Evolutionary conservation across 352 stramenopile species (phyloP).

Genomic region (Pythium rhizo-oryzae): DNA sequence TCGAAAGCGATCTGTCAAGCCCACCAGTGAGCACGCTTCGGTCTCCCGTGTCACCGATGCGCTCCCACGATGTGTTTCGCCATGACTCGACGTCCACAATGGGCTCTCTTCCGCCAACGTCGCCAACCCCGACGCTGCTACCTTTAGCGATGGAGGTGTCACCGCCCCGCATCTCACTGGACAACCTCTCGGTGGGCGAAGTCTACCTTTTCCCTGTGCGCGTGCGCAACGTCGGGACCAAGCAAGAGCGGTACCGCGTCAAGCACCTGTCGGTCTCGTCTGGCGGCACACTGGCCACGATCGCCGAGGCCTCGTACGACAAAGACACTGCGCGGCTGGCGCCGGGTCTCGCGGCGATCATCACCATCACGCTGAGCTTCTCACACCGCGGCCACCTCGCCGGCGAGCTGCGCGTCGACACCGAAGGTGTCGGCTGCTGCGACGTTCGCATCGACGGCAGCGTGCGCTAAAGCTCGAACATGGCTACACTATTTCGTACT

Average conservation of each 20-base stretch:
- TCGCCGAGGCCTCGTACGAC: conserved; percentile 62
- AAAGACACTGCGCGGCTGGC: conserved; percentile 57
- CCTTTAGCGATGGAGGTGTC: conserved; percentile 67
- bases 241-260: conserved; percentile 71
- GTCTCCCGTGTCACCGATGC: neutral
- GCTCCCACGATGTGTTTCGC: conserved; percentile 13
- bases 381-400: conserved; percentile 47
- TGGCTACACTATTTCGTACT: conserved; percentile 13
- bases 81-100: neutral
- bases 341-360: conserved; percentile 55
- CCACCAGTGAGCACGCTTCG: neutral
- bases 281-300: conserved; percentile 40
- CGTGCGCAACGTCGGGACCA: conserved; percentile 65
- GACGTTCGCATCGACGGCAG: conserved; percentile 52
- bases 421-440: conserved; percentile 50
- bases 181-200: conserved; percentile 40
- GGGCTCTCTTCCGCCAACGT: neutral
- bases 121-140: conserved; percentile 34
- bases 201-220: conserved; percentile 73
- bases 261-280: conserved; percentile 45
- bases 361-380: conserved; percentile 69
- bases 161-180: conserved; percentile 44
- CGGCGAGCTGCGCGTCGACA: conserved; percentile 52
- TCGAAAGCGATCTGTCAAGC: neutral
- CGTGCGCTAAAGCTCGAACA: conserved; percentile 34